Percentiles rank a stretch among this genome's conserved stretches.
phyloP scores from a whole-genome alignment of 2,329 filamentous ascomycete genomes.

The Ascochyta fabae region DNA sequence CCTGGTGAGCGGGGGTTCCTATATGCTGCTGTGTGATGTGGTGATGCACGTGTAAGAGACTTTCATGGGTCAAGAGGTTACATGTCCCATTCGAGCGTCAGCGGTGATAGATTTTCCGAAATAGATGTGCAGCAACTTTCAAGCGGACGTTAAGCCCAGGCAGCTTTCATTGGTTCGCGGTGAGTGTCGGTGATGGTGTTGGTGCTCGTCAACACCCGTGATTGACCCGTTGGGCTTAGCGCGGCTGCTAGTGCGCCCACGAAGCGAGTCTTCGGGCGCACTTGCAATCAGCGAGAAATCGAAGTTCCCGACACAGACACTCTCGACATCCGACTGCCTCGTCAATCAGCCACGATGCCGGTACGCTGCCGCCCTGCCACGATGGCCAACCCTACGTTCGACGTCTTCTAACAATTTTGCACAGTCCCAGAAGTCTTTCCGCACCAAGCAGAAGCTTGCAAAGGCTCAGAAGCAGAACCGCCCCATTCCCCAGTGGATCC shows the following conservation, averaged over 20 bases:
- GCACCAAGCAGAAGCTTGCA: constrained; percentile 99
- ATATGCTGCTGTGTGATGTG: no score
- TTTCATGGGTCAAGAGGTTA: no score
- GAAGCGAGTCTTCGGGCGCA: constrained; percentile 7
- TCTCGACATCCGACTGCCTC: constrained; percentile 44
- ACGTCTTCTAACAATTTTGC: constrained; percentile 13
- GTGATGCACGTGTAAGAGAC: no score
- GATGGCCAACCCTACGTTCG: constrained; percentile 13
- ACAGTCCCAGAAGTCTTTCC: constrained; percentile 99
- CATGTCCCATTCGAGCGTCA: no score
- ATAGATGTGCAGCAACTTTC: no score
- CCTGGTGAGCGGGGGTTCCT: no score
- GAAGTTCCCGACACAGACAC: constrained; percentile 19
- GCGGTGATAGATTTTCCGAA: no score
- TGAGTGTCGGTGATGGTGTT: constrained; percentile 1
- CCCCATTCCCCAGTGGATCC: constrained; percentile 99
- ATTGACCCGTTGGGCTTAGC: not conserved
- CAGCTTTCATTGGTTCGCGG: no score
- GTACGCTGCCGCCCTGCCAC: constrained; percentile 34
- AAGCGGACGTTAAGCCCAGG: no score
- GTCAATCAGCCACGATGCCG: constrained; percentile 49
- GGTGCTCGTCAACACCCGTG: not conserved
- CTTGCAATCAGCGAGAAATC: constrained; percentile 13
- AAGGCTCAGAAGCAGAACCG: constrained; percentile 99
- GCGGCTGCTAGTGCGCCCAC: not conserved